A percentile compares a stretch with the other conserved stretches of the same genome.
phyloP scores from a whole-genome alignment of 1,284 basidiomycete genomes.

The Termitomyces sp. region DNA sequence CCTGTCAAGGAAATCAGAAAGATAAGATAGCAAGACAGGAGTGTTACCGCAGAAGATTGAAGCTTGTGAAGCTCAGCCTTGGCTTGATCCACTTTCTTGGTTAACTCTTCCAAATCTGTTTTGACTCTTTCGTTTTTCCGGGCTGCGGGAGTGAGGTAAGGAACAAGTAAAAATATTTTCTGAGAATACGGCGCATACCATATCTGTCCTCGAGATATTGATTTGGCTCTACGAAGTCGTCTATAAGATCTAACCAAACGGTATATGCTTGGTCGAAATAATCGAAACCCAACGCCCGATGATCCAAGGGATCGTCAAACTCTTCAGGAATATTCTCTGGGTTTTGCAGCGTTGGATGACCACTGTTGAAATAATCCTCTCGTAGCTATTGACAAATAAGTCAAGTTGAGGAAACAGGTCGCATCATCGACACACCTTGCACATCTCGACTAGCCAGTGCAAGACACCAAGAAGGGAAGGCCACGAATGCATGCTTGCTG shows the following conservation, averaged over 20 bases:
- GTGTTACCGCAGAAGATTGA: constrained; percentile 49
- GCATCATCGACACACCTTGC: constrained; percentile 48
- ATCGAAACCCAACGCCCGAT: constrained; percentile 71
- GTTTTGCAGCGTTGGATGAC: constrained; percentile 63
- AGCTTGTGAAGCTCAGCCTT: constrained; percentile 55
- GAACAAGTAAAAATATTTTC: not conserved
- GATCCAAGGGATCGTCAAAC: constrained; percentile 69
- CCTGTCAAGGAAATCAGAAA: constrained; percentile 35
- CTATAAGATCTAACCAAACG: constrained; percentile 66
- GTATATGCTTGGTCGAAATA: constrained; percentile 69
- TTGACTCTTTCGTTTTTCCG: constrained; percentile 63
- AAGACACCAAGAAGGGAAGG: constrained; percentile 75
- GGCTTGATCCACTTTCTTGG: constrained; percentile 38
- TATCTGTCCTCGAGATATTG: constrained; percentile 69
- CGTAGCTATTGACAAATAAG: constrained; percentile 29
- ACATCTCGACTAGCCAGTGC: constrained; percentile 82
- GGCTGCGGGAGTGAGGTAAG: constrained; percentile 32
- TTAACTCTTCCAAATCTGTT: constrained; percentile 55
- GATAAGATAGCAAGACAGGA: not conserved
- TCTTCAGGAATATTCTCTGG: constrained; percentile 56
- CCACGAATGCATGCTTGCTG: constrained; percentile 84
- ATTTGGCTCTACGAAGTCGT: constrained; percentile 70
- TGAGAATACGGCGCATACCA: constrained; percentile 40
- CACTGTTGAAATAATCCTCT: constrained; percentile 52
- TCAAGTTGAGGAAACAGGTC: not conserved